These are phyloP conservation scores for Straminergon stramineum DNA, from an alignment of 225 moss, liverwort and hornwort genomes.

Conservation along the genomic window DNA sequence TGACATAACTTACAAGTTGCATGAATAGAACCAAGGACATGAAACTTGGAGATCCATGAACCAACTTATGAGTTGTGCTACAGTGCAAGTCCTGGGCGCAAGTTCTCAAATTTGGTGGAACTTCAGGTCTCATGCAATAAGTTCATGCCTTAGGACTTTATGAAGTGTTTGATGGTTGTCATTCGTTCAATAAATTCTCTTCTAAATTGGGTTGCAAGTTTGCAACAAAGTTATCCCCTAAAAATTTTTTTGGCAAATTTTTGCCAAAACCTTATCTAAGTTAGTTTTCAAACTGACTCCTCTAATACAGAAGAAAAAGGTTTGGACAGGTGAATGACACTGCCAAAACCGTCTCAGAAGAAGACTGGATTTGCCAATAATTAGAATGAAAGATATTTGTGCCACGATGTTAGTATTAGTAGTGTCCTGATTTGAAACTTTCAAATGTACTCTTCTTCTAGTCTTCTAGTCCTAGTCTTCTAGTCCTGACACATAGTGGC, in stretches of 20 bases:
- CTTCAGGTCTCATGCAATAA: neutral
- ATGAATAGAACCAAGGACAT: neutral
- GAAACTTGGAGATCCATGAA: neutral
- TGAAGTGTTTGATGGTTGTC: rapidly evolving
- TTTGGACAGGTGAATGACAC: neutral
- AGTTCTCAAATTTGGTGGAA: neutral
- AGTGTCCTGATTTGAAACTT: too few relatives aligned
- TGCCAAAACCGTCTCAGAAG: rapidly evolving
- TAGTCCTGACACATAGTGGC: too few relatives aligned
- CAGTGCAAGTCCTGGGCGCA: rapidly evolving
- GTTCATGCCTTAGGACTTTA: neutral
- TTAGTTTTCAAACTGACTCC: neutral
- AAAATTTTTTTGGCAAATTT: neutral
- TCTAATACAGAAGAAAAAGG: neutral
- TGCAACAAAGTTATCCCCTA: neutral
- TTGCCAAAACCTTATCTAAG: neutral
- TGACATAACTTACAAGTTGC: neutral
- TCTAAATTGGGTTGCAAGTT: neutral
- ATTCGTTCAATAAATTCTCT: rapidly evolving
- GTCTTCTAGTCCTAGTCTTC: too few relatives aligned
- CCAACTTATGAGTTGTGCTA: neutral
- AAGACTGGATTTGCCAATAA: neutral
- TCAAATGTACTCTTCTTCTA: too few relatives aligned
- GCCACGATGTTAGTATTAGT: too few relatives aligned
- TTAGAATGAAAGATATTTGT: neutral